These are phyloP conservation scores for Trypanosoma congolense DNA, from an alignment of 208 protist genomes.

Conservation along the genomic window DNA sequence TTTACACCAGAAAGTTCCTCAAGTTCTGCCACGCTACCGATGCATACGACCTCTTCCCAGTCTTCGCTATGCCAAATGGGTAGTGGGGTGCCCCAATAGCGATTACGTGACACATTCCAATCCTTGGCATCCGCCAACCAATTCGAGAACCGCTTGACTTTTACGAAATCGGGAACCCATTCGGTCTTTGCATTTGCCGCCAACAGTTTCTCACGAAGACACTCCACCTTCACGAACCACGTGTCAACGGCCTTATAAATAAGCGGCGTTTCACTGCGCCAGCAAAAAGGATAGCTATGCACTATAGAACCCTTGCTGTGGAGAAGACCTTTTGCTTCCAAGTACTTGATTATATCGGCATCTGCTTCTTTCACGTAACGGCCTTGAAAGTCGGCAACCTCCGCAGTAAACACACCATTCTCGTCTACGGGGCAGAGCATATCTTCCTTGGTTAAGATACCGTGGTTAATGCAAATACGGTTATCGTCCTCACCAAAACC, in stretches of 20 bases:
- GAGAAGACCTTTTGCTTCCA: conserved; percentile 93
- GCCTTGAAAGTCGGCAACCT: conserved; percentile 95
- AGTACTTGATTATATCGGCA: conserved; percentile 89
- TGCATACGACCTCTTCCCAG: conserved; percentile 94
- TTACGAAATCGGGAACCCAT: conserved; percentile 98
- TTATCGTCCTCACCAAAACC: conserved; percentile 99
- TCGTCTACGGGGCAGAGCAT: conserved; percentile 98
- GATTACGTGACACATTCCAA: conserved; percentile 98
- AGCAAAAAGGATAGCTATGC: conserved; percentile 99
- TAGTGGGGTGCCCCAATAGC: conserved; percentile 99
- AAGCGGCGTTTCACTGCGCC: conserved; percentile 98
- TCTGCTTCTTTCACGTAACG: conserved; percentile 98
- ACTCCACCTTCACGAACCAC: conserved; percentile 99
- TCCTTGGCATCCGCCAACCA: conserved; percentile 98
- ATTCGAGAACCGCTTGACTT: conserved; percentile 98
- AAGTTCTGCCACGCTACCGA: conserved; percentile 97
- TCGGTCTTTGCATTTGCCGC: conserved; percentile 93
- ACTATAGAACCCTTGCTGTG: conserved; percentile 85
- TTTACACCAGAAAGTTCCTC: conserved; percentile 90
- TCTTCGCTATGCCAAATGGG: conserved; percentile 98
- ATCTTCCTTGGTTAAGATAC: conserved; percentile 89
- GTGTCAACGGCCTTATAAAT: conserved; percentile 97
- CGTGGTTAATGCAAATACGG: conserved; percentile 91
- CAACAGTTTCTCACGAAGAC: conserved; percentile 94
- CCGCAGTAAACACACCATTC: conserved; percentile 94